phyloP scores from a whole-genome alignment of 805 yeast genomes.

The Ascoidea tarda region DNA sequence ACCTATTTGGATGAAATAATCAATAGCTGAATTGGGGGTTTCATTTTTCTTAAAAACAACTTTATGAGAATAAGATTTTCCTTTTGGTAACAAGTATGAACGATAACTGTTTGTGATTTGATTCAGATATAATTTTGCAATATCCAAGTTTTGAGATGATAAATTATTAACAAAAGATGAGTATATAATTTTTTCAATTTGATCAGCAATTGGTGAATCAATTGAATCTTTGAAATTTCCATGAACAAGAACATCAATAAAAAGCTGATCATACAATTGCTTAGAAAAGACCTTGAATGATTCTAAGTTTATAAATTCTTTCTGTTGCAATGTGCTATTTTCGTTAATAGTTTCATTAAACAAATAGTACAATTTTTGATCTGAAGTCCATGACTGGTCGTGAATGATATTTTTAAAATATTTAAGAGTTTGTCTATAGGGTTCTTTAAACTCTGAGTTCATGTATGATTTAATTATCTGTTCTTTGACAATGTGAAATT shows the following conservation, averaged over 20 bases:
- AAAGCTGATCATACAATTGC: slow-evolving; percentile 33
- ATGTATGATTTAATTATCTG: slow-evolving; percentile 44
- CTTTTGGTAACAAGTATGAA: neutral
- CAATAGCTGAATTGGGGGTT: slow-evolving; percentile 62
- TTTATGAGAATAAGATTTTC: neutral
- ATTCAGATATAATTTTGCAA: neutral
- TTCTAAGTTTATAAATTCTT: slow-evolving; percentile 31
- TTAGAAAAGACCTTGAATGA: slow-evolving; percentile 26
- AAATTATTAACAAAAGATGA: neutral
- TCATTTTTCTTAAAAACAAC: neutral
- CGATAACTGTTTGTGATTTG: neutral
- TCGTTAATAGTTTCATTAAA: slow-evolving; percentile 20
- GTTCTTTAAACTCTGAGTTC: slow-evolving; percentile 60
- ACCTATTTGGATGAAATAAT: slow-evolving; percentile 61
- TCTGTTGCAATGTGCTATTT: slow-evolving; percentile 12
- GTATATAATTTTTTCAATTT: neutral
- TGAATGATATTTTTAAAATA: slow-evolving; percentile 51
- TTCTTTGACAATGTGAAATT: slow-evolving; percentile 58
- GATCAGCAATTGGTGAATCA: neutral
- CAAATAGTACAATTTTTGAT: slow-evolving; percentile 42
- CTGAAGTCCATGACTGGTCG: slow-evolving; percentile 53
- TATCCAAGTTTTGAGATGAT: neutral
- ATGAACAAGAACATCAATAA: slow-evolving; percentile 55
- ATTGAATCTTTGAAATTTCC: slow-evolving; percentile 46
- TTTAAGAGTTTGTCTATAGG: slow-evolving; percentile 64